Evolutionary conservation across 352 stramenopile species (phyloP).

Genomic region (Pythium insidiosum): DNA sequence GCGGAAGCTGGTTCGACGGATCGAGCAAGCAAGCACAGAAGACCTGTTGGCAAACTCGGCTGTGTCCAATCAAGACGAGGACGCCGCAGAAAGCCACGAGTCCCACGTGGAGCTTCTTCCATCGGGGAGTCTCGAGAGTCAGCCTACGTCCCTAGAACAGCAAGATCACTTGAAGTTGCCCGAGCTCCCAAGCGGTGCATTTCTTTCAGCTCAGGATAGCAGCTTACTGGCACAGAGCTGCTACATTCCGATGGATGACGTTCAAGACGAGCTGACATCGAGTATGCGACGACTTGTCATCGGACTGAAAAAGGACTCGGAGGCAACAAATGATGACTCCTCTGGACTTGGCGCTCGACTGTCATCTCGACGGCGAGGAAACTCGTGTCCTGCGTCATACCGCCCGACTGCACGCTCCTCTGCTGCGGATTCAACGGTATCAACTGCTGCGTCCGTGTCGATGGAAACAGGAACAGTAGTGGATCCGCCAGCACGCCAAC

Average conservation of each 20-base stretch:
- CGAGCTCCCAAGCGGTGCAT: neutral
- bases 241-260: slow-evolving; percentile 29
- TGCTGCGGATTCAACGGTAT: neutral
- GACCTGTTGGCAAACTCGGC: slow-evolving; percentile 5
- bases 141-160: too few species aligned
- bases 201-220: neutral
- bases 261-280: slow-evolving; percentile 58
- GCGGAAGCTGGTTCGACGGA: slow-evolving; percentile 36
- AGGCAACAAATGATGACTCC: slow-evolving; percentile 18
- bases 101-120: too few species aligned
- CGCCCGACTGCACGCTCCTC: neutral
- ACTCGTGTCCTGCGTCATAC: slow-evolving; percentile 56
- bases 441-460: neutral
- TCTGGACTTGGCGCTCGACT: neutral
- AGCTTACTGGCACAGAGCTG: slow-evolving; percentile 6
- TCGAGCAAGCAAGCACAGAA: slow-evolving; percentile 27
- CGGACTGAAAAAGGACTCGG: slow-evolving; percentile 58
- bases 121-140: too few species aligned
- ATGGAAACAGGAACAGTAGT: neutral
- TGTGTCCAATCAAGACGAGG: slow-evolving; percentile 34
- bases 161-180: slow-evolving; percentile 7
- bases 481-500: slow-evolving; percentile 5
- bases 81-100: too few species aligned
- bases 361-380: slow-evolving; percentile 33
- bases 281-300: slow-evolving; percentile 75